Evolutionary conservation across 2,329 filamentous ascomycete species (phyloP).

Genomic region (Talaromyces funiculosus): DNA sequence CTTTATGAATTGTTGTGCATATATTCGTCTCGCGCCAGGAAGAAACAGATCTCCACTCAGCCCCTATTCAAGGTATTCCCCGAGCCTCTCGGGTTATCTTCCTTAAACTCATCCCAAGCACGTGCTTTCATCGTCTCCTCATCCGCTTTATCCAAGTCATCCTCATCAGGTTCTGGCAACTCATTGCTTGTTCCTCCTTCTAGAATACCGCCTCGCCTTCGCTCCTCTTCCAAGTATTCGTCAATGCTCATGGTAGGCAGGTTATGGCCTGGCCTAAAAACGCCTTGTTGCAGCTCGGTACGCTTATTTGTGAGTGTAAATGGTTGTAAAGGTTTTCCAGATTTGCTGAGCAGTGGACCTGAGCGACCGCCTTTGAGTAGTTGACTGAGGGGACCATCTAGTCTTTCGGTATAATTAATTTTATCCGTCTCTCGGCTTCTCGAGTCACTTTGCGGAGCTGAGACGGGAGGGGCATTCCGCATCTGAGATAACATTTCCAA

Average conservation of each 20-base stretch:
- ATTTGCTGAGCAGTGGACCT: slow-evolving; percentile 69
- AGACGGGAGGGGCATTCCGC: slow-evolving; percentile 45
- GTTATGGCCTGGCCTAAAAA: slow-evolving; percentile 88
- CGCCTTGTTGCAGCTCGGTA: slow-evolving; percentile 67
- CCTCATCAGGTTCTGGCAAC: slow-evolving; percentile 74
- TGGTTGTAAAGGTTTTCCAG: slow-evolving; percentile 81
- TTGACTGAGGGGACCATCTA: slow-evolving; percentile 61
- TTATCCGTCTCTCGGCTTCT: slow-evolving; percentile 45
- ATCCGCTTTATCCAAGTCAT: slow-evolving; percentile 82
- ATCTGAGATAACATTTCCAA: slow-evolving; percentile 73
- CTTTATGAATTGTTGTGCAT: neutral
- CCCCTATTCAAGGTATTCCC: slow-evolving; percentile 48
- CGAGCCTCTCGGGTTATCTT: slow-evolving; percentile 70
- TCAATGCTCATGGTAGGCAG: slow-evolving; percentile 97
- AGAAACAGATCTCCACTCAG: slow-evolving; percentile 20
- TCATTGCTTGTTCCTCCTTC: slow-evolving; percentile 73
- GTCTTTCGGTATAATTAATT: slow-evolving; percentile 62
- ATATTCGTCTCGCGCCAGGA: neutral
- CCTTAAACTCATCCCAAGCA: slow-evolving; percentile 90
- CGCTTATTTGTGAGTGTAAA: slow-evolving; percentile 80
- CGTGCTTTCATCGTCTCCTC: slow-evolving; percentile 88
- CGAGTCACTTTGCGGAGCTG: slow-evolving; percentile 31
- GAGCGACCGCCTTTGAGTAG: slow-evolving; percentile 43
- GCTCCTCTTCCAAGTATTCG: slow-evolving; percentile 92
- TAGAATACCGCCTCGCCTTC: slow-evolving; percentile 75